These are phyloP conservation scores for Mortierella alpina DNA, from an alignment of 192 early-diverging fungal genomes.

Conservation along the genomic window DNA sequence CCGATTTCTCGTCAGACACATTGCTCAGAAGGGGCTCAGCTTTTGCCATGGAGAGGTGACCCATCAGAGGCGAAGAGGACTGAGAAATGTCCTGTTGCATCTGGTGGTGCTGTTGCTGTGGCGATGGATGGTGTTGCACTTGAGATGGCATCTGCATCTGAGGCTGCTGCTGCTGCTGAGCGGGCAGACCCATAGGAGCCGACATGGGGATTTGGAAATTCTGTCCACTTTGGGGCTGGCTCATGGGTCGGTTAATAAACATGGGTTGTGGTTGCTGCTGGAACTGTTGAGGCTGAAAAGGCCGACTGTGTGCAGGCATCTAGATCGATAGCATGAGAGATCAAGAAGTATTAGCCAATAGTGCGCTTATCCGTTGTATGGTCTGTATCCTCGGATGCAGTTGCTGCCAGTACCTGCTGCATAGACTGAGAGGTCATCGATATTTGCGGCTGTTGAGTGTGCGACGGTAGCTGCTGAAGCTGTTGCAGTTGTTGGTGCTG, in stretches of 20 bases:
- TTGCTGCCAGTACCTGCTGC: slow-evolving; percentile 15
- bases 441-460: slow-evolving; percentile 13
- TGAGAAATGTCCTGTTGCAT: slow-evolving; percentile 26
- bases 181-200: slow-evolving; percentile 26
- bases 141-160: neutral
- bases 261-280: slow-evolving; percentile 11
- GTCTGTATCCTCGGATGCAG: neutral
- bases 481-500: slow-evolving; percentile 29
- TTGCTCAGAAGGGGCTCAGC: neutral
- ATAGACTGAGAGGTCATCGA: slow-evolving; percentile 17
- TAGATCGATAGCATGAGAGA: neutral
- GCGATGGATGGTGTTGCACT: slow-evolving; percentile 6
- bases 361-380: neutral
- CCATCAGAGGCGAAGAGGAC: slow-evolving; percentile 28
- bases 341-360: neutral
- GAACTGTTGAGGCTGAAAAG: slow-evolving; percentile 41
- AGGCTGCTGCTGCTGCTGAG: slow-evolving; percentile 20
- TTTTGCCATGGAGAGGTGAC: slow-evolving; percentile 20
- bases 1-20: no score
- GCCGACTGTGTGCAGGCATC: slow-evolving; percentile 24
- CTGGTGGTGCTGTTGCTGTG: slow-evolving; percentile 15
- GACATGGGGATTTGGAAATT: slow-evolving; percentile 34
- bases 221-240: slow-evolving; percentile 19
- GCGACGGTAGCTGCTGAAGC: slow-evolving; percentile 15
- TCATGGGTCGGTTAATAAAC: slow-evolving; percentile 27